phyloP scores from a whole-genome alignment of 495 filamentous ascomycete genomes.

The Trichoderma asperelloides region DNA sequence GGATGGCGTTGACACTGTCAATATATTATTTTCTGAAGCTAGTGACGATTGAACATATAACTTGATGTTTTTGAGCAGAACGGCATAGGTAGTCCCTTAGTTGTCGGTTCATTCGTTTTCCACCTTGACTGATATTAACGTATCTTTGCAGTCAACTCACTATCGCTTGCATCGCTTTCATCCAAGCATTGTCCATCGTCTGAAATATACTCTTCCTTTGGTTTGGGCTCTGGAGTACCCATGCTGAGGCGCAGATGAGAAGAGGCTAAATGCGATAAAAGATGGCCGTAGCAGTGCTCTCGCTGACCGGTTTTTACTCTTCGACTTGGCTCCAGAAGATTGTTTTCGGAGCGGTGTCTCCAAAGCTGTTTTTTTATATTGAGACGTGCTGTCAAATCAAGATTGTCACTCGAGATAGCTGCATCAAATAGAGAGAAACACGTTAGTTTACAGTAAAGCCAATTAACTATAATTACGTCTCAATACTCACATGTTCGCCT shows the following conservation, averaged over 20 bases:
- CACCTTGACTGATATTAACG: too few relatives aligned
- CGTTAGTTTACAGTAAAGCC: neutral
- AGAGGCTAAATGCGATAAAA: neutral
- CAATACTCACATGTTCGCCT: neutral
- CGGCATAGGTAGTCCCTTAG: neutral
- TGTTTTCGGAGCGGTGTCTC: neutral
- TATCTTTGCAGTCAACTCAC: too few relatives aligned
- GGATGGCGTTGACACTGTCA: neutral
- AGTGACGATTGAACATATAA: neutral
- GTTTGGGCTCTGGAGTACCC: neutral
- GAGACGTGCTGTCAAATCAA: neutral
- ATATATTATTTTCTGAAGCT: neutral
- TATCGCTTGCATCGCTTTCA: neutral
- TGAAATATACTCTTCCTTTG: neutral
- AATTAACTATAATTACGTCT: neutral
- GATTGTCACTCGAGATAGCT: neutral
- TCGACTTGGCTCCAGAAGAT: neutral
- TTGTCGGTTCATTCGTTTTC: too few relatives aligned
- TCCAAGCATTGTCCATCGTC: neutral
- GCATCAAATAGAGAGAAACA: neutral
- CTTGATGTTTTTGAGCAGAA: neutral
- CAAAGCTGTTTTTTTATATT: neutral
- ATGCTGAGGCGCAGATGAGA: neutral
- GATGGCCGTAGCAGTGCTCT: too few relatives aligned
- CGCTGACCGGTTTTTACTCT: too few relatives aligned